Conservation (phyloP, 345 rosid genomes). For the Dimocarpus longan region DNA sequence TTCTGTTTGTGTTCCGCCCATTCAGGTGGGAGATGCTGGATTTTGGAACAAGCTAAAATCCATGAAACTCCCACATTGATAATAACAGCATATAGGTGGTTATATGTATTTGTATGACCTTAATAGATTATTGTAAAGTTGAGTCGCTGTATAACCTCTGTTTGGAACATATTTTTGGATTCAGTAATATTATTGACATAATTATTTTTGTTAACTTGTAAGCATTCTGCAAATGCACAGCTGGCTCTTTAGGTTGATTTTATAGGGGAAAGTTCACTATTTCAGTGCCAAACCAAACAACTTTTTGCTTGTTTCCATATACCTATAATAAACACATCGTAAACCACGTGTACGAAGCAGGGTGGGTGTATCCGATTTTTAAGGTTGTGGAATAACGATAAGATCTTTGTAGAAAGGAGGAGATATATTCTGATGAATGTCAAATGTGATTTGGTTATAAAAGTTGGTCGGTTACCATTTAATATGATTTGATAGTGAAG, state of each 20-base stretch:
- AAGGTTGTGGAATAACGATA: no score
- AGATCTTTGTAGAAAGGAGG: no score
- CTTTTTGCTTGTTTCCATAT: no score
- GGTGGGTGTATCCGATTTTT: no score
- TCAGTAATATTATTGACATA: slow-evolving; percentile 29
- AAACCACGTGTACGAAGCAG: no score
- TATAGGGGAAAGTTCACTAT: neutral
- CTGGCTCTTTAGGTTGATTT: neutral
- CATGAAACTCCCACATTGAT: slow-evolving; percentile 17
- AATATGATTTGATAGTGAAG: no score
- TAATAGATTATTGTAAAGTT: slow-evolving; percentile 44
- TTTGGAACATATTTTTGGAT: slow-evolving; percentile 26
- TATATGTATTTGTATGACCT: slow-evolving; percentile 31
- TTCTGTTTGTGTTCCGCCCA: slow-evolving; percentile 81
- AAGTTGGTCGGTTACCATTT: no score
- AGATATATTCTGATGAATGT: no score
- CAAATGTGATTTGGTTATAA: no score
- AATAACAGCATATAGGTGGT: slow-evolving; percentile 24
- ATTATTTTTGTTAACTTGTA: slow-evolving; percentile 15
- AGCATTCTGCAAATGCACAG: neutral
- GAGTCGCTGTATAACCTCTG: slow-evolving; percentile 36
- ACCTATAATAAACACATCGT: no score
- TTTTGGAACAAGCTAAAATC: slow-evolving; percentile 73
- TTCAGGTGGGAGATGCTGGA: slow-evolving; percentile 97
- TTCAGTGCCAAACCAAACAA: no score